Conservation (phyloP, 352 stramenopile genomes). For the Globisporangium rhizosaccharum region DNA sequence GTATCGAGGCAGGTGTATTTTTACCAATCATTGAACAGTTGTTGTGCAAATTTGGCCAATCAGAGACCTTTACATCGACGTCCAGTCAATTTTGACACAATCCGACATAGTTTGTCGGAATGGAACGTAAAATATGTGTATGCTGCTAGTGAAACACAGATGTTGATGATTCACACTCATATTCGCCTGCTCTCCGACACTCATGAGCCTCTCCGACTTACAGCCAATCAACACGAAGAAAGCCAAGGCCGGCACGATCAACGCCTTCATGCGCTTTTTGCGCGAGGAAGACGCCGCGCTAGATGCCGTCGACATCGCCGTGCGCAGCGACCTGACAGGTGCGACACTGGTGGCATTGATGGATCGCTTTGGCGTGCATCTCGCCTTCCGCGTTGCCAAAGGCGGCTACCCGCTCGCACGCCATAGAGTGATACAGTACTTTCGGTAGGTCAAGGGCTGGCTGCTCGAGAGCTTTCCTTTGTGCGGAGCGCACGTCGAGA, state of each 20-base stretch:
- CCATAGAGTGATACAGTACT: slow-evolving; percentile 17
- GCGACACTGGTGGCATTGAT: slow-evolving; percentile 13
- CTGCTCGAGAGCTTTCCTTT: slow-evolving; percentile 11
- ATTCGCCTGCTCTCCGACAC: slow-evolving; percentile 9
- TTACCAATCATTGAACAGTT: background rate
- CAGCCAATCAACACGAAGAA: slow-evolving; percentile 17
- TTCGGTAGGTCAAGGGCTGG: slow-evolving; percentile 16
- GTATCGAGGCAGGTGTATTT: background rate
- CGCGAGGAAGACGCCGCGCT: slow-evolving; percentile 8
- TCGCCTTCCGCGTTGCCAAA: slow-evolving; percentile 9
- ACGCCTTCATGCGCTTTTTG: slow-evolving; percentile 14
- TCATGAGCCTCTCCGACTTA: slow-evolving; percentile 16
- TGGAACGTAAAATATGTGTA: slow-evolving; percentile 11
- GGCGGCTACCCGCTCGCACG: background rate
- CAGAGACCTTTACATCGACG: background rate
- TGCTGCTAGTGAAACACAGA: slow-evolving; percentile 6
- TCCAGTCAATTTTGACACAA: slow-evolving; percentile 3
- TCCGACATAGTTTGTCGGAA: slow-evolving; percentile 15
- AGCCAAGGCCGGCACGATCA: slow-evolving; percentile 8
- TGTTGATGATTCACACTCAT: slow-evolving; percentile 6
- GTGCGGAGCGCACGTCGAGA: slow-evolving; percentile 7
- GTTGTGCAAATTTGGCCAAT: background rate
- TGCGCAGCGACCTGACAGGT: slow-evolving; percentile 7
- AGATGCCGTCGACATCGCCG: slow-evolving; percentile 1
- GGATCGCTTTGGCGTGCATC: slow-evolving; percentile 20